Conservation (phyloP, 139 green algal genomes). For the Chlorella ohadii region DNA sequence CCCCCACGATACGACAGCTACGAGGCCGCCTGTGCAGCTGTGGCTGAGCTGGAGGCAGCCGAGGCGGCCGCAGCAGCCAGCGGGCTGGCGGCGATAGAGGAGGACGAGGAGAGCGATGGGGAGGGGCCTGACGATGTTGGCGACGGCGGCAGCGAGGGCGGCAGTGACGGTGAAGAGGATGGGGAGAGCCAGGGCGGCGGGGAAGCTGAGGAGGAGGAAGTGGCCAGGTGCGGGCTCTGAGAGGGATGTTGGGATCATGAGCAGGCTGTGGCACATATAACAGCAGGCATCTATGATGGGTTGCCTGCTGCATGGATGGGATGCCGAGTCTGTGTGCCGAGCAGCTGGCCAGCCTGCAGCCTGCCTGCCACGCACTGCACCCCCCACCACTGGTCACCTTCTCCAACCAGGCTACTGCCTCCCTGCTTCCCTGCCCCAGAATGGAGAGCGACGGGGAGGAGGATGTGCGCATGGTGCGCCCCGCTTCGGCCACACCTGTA, state of each 20-base stretch:
- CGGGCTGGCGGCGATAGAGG: slow-evolving; percentile 55
- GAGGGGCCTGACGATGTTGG: slow-evolving; percentile 17
- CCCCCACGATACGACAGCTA: slow-evolving; percentile 52
- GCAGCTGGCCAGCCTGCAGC: too few relatives aligned
- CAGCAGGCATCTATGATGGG: too few relatives aligned
- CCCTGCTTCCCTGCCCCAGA: neutral
- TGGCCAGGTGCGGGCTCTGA: neutral
- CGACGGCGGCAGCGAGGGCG: slow-evolving; percentile 14
- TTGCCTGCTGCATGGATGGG: too few relatives aligned
- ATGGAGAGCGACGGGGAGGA: slow-evolving; percentile 41
- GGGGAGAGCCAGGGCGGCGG: slow-evolving; percentile 19
- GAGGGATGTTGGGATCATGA: too few relatives aligned
- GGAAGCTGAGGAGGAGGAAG: slow-evolving; percentile 48
- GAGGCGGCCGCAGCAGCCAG: slow-evolving; percentile 49
- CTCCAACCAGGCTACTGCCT: too few relatives aligned
- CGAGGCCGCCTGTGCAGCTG: slow-evolving; percentile 61
- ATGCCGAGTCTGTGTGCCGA: too few relatives aligned
- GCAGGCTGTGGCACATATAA: too few relatives aligned
- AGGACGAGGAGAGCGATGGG: slow-evolving; percentile 43
- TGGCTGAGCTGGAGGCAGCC: slow-evolving; percentile 65
- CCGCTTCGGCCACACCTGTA: neutral
- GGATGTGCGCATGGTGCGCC: slow-evolving; percentile 46
- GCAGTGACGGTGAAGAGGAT: slow-evolving; percentile 21
- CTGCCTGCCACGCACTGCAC: neutral
- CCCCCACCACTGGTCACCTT: neutral